These are phyloP conservation scores for Coemansia sp. DNA, from an alignment of 192 early-diverging fungal species.

Conservation along the genomic window DNA sequence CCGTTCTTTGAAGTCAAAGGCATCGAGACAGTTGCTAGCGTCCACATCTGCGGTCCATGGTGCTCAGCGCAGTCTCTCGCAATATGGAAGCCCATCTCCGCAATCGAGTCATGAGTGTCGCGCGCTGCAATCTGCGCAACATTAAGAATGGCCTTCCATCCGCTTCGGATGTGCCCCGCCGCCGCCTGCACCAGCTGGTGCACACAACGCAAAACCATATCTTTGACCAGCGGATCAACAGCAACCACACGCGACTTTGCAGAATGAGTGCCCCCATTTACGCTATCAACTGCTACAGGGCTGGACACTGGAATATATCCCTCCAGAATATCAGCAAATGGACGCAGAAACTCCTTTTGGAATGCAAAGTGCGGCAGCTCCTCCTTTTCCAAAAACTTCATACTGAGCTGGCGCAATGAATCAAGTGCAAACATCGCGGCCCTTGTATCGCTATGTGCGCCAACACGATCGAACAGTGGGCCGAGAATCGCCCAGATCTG, in stretches of 20 bases:
- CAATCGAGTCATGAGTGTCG: slow-evolving; percentile 67
- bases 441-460: slow-evolving; percentile 77
- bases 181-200: slow-evolving; percentile 73
- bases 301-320: slow-evolving; percentile 68
- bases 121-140: slow-evolving; percentile 67
- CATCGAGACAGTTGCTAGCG: slow-evolving; percentile 10
- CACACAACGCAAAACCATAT: slow-evolving; percentile 79
- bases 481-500: slow-evolving; percentile 86
- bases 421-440: slow-evolving; percentile 90
- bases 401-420: slow-evolving; percentile 84
- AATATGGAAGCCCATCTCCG: slow-evolving; percentile 71
- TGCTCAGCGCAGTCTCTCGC: slow-evolving; percentile 42
- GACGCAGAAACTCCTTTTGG: slow-evolving; percentile 91
- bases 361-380: slow-evolving; percentile 92
- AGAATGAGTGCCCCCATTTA: not conserved
- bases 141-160: slow-evolving; percentile 73
- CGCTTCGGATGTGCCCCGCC: slow-evolving; percentile 76
- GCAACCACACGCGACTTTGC: slow-evolving; percentile 9
- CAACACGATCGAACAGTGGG: slow-evolving; percentile 85
- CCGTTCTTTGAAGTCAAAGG: not conserved
- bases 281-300: not conserved
- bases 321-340: slow-evolving; percentile 78
- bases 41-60: slow-evolving; percentile 45
- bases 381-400: slow-evolving; percentile 94
- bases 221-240: slow-evolving; percentile 58